Base-by-base conservation (phyloP, 1,139 yeast species). In the Kurtzmaniella quercitrusa region DNA sequence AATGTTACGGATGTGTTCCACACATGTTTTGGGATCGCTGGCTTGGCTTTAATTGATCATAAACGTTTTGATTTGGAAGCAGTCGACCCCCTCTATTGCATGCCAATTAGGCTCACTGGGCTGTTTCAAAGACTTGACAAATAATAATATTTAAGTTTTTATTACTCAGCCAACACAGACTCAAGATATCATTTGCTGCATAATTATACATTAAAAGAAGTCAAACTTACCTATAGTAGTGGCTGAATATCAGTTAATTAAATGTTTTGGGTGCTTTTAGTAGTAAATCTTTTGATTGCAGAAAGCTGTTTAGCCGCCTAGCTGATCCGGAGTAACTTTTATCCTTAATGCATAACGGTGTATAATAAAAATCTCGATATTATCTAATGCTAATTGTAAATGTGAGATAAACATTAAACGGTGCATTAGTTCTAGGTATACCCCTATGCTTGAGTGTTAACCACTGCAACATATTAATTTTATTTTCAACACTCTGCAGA, bases 1-100 rank as follows among this genome's bases (percentile, higher is more conserved):
- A 91, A 93, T 57, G 89, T 85, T 62, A 89, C 85, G 1, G 99
- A 93, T 58, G 93, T 94, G 0, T 93, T 80, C 58, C 99, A 93
- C 57, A 93, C 98, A 0, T 74, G 86, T 35, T 93, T 93, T 65
- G 96, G 96, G 1, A 68, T 93, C 22, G 82, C 96, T 0, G 98
- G 96, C 0, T 69, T 94, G 43, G 83, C 95, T 53, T 59, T 93
- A 45, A 71, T 91, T 61, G 84, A 85, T 5, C 76, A 65, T 45
- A 79, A 76, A 19, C 12, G 58, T 46, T 67, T 61, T 42, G 56
- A 55, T 34, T 66, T 93, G 33, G 71, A 65, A 14, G 71, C 71
- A 5, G 77, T 94, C 20, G 94, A 89, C 60, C 97, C 99, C 0
- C 74, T 83, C 1, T 91, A 87, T 60, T 93, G 98, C 56, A 75